These are phyloP conservation scores for Taiozyma sp. DNA, from an alignment of 1,139 yeast species.

Conservation along the genomic window DNA sequence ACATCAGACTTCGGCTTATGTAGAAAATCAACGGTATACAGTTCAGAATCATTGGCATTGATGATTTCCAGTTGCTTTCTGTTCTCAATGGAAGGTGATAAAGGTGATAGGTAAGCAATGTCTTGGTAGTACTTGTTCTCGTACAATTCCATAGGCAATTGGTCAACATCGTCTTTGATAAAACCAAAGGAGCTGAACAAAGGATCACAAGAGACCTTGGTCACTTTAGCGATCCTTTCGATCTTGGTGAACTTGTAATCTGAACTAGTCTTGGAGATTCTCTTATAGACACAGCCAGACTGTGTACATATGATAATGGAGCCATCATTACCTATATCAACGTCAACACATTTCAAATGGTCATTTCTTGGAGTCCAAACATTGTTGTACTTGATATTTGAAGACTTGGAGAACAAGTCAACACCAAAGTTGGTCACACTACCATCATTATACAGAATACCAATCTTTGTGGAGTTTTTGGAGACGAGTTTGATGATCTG, in stretches of 20 bases:
- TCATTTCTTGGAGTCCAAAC: slow-evolving; percentile 54
- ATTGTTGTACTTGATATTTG: slow-evolving; percentile 33
- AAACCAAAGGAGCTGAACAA: slow-evolving; percentile 66
- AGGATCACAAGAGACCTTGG: slow-evolving; percentile 62
- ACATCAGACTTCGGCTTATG: slow-evolving; percentile 13
- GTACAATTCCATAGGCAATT: slow-evolving; percentile 44
- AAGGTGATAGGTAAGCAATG: slow-evolving; percentile 46
- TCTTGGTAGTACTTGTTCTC: slow-evolving; percentile 43
- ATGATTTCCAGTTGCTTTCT: slow-evolving; percentile 17
- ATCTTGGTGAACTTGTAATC: slow-evolving; percentile 52
- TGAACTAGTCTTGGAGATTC: slow-evolving; percentile 31
- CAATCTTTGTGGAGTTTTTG: slow-evolving; percentile 33
- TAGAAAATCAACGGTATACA: slow-evolving; percentile 12
- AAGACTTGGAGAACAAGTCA: slow-evolving; percentile 24
- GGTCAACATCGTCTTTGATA: slow-evolving; percentile 58
- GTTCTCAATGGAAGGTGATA: slow-evolving; percentile 23
- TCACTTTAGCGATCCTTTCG: slow-evolving; percentile 48
- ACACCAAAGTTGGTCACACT: slow-evolving; percentile 40
- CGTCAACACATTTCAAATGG: slow-evolving; percentile 51
- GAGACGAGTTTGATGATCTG: slow-evolving; percentile 26
- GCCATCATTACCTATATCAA: slow-evolving; percentile 68
- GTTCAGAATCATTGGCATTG: slow-evolving; percentile 3
- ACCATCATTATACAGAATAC: slow-evolving; percentile 48
- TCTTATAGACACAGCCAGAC: slow-evolving; percentile 59
- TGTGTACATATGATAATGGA: slow-evolving; percentile 62